Evolutionary conservation across 768 basidiomycete genomes (phyloP), one percentile per base, ranked within the genome.

Genomic region (Pulveroboletus sp.): DNA sequence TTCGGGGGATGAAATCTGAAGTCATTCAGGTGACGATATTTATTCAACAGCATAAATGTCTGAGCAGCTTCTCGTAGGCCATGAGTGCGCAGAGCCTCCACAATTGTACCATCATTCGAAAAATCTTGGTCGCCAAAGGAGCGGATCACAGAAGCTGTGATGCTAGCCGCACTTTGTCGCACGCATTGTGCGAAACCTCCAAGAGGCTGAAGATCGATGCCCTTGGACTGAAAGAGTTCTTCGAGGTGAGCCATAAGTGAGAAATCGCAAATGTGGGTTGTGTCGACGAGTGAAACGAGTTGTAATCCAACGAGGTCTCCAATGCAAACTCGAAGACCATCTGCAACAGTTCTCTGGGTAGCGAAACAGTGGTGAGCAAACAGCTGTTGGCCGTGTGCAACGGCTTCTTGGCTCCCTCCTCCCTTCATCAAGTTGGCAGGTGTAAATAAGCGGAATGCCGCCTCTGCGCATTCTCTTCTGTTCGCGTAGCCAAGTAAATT

Each of bases 401-500:
- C n/a, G 10, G 57, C 57, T 40, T 72, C 66, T 36, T 48, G 28
- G 32, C 49, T 54, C 2, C 61, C 57, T 3, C 68, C 72, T 2
- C 71, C 67, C 12, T 71, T 72, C 47, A 85, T 67, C 14, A 93
- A 65, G 54, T 86, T 81, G 5, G 81, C 75, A 0, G 89, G 84
- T 0, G 85, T 83, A 50, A 89, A 85, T 8, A 76, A 69, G 17
- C 67, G 73, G 55, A 95, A 85, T 1, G 83, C 80, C 3, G 81
- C 78, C 52, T 80, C 72, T 0, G 87, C 86, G 52, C 80, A 86
- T 47, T 83, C 79, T 51, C 75, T 79, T 46, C 80, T 77, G 57
- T 83, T 81, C 14, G 68, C 57, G 64, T 85, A 96, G 0, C 95
- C 95, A 24, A 95, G 76, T 5, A 94, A 70, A 43, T 76, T 76